phyloP scores from a whole-genome alignment of 2,329 filamentous ascomycete genomes.

The Fusarium humuli region DNA sequence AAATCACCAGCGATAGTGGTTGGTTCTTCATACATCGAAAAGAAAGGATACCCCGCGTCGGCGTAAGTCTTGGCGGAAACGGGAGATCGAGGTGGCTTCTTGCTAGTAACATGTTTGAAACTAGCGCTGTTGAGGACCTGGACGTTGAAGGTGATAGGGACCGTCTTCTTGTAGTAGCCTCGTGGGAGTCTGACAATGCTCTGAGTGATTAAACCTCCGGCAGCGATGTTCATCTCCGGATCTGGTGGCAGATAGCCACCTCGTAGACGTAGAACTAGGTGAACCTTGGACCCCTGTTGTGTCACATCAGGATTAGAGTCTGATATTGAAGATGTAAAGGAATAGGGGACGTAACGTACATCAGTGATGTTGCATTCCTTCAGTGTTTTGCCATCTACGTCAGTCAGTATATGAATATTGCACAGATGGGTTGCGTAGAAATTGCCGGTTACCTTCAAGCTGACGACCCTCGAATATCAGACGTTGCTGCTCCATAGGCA shows the following conservation, averaged over 20 bases:
- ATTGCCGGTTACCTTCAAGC: too few relatives aligned
- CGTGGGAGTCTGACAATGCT: background rate
- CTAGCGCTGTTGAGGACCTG: conserved; percentile 10
- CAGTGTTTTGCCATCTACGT: background rate
- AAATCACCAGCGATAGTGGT: background rate
- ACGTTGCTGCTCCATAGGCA: too few relatives aligned
- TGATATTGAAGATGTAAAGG: background rate
- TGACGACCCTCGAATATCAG: too few relatives aligned
- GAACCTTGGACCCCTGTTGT: background rate
- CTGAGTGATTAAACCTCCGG: conserved; percentile 6
- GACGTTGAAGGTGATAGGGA: background rate
- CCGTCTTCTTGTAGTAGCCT: background rate
- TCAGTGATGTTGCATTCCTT: background rate
- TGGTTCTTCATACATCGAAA: background rate
- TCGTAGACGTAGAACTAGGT: background rate
- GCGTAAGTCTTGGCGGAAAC: background rate
- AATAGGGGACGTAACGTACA: background rate
- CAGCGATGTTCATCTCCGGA: conserved; percentile 1
- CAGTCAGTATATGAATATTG: too few relatives aligned
- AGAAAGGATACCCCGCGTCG: background rate
- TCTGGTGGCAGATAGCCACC: background rate
- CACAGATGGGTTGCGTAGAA: too few relatives aligned
- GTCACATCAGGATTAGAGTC: background rate
- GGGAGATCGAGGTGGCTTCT: background rate
- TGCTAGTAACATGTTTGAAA: background rate